phyloP scores from a whole-genome alignment of 2,329 filamentous ascomycete species.

The Fusarium newnesense region DNA sequence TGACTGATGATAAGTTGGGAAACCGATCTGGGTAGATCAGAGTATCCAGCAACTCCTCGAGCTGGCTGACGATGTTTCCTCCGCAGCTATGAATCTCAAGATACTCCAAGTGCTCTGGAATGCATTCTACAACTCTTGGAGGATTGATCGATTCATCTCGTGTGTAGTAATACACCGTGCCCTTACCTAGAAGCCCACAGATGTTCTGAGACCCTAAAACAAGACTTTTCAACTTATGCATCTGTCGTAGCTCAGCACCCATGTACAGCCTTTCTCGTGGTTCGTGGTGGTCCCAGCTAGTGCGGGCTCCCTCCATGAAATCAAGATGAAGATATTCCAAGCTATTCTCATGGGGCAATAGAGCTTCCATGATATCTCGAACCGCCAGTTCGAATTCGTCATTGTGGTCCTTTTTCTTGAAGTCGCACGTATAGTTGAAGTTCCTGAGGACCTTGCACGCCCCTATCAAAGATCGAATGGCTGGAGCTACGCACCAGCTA shows the following conservation, averaged over 20 bases:
- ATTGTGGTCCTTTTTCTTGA: background rate
- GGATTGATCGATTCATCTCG: fast-evolving
- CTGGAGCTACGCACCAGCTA: background rate
- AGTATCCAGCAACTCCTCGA: background rate
- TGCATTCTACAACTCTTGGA: background rate
- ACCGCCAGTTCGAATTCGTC: fast-evolving
- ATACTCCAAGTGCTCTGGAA: background rate
- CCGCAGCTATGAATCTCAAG: background rate
- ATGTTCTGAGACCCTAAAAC: background rate
- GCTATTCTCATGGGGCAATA: fast-evolving
- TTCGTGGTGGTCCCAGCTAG: fast-evolving
- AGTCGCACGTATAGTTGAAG: fast-evolving
- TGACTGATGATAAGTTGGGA: background rate
- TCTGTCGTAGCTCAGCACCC: background rate
- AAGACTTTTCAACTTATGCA: background rate
- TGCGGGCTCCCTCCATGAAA: background rate
- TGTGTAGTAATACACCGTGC: fast-evolving
- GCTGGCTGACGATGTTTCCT: background rate
- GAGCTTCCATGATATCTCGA: background rate
- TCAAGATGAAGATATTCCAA: background rate
- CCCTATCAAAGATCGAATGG: fast-evolving
- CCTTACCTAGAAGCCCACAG: background rate
- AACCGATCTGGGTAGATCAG: background rate
- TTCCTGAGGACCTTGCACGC: background rate
- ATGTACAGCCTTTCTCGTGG: background rate